Conservation (phyloP, 257 asterid genomes). For the Solanum piurae region DNA sequence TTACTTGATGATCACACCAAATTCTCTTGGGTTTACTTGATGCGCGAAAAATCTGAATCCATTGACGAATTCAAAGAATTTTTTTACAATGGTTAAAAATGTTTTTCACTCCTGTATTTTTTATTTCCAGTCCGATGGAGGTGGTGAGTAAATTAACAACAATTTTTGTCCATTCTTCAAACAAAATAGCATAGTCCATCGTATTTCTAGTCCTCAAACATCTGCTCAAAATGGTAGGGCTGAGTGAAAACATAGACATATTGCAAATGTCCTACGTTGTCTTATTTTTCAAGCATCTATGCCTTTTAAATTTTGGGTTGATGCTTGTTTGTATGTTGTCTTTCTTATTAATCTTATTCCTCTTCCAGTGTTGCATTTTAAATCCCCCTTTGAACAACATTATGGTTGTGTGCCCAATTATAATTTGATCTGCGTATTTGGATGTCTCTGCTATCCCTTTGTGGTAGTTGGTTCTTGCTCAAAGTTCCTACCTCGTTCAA, state of each 20-base stretch:
- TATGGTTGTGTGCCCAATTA: not conserved
- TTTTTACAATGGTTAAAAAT: not conserved
- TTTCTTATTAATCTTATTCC: not conserved
- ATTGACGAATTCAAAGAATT: not conserved
- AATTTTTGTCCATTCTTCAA: too few species aligned
- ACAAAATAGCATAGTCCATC: too few species aligned
- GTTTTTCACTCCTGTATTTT: not conserved
- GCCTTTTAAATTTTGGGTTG: not conserved
- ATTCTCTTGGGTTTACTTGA: too few species aligned
- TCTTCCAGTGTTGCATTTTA: not conserved
- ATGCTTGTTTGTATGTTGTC: not conserved
- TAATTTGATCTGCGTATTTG: too few species aligned
- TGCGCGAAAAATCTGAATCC: not conserved
- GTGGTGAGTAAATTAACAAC: too few species aligned
- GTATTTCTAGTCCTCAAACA: not conserved
- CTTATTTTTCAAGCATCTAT: not conserved
- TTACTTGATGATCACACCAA: not conserved
- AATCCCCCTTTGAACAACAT: not conserved
- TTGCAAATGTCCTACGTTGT: not conserved
- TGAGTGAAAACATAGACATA: not conserved
- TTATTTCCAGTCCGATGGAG: too few species aligned
- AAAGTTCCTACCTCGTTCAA: too few species aligned
- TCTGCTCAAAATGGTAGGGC: not conserved
- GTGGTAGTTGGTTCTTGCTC: not conserved
- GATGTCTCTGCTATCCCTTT: not conserved